Evolutionary conservation across 2,329 filamentous ascomycete genomes (phyloP), one percentile per base, ranked within the genome.

Genomic region (Phialemoniopsis sp.): DNA sequence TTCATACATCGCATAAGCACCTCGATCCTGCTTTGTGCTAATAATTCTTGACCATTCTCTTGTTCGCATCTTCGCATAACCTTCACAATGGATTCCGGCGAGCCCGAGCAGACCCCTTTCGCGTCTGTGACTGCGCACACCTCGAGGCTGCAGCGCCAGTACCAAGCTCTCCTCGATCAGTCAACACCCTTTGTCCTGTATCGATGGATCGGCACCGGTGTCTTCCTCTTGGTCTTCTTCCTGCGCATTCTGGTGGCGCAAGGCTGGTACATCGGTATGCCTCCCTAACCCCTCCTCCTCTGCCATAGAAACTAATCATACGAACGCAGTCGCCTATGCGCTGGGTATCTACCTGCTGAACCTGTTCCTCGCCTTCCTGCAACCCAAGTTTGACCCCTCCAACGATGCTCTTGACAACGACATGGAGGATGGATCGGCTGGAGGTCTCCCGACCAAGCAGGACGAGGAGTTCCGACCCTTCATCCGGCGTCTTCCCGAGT

Each of bases 391-490:
- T 73, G 93, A 98, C 70, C 93, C 93, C 40, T 95, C 89, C 48
- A 88, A 93, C 59, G 91, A 95, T 60, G 75, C 76, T 36, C 74
- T 89, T 61, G 93, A 98, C 63, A 93, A 89, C 60, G 90, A 94
- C 50, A 91, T 97, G 77, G 93, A 98, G 67, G 91, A 96, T 54
- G 93, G 93, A 45, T 78, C 88, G 13, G 80, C 81, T 19, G 84
- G 85, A 39, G 80, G 80, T 18, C 80, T 98, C 32, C 93, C 93
- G 17, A 97, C 89, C 42, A 96, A 95, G 71, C 83, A 89, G 54
- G 91, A 97, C 58, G 90, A 98, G 58, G 93, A 98, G 70, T 98
- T 98, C 74, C 82, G 89, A 48, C 93, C 93, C 4, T 98, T 98
- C 59, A 96, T 98, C 61, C 82, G 93, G 57, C 80, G 93, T 44